Evolutionary conservation across 805 yeast species (phyloP).

Genomic region (Isabelozyma heimii): DNA sequence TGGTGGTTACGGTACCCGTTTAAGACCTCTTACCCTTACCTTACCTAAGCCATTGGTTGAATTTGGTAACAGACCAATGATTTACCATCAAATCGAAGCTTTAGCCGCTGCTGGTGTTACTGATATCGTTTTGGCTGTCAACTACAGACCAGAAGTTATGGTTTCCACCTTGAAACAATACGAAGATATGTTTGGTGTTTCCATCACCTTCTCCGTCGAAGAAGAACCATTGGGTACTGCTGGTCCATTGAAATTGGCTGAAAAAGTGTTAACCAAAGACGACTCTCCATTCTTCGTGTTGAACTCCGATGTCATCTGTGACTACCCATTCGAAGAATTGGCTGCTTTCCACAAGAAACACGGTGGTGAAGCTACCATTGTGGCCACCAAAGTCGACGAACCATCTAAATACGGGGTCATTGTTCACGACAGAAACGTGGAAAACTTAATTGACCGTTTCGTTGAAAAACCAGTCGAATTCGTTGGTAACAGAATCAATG

Average conservation of each 20-base stretch:
- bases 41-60: conserved; percentile 96
- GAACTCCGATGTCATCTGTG: conserved; percentile 98
- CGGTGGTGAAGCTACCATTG: conserved; percentile 98
- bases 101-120: conserved; percentile 98
- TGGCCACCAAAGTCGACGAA: conserved; percentile 99
- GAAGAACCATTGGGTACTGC: conserved; percentile 99
- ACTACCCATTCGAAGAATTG: conserved; percentile 93
- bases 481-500: conserved; percentile 99
- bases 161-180: conserved; percentile 90
- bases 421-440: conserved; percentile 92
- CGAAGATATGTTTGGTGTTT: conserved; percentile 92
- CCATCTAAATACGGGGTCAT: conserved; percentile 99
- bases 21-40: conserved; percentile 95
- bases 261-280: conserved; percentile 88
- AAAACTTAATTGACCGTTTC: conserved; percentile 95
- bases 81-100: conserved; percentile 97
- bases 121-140: conserved; percentile 96
- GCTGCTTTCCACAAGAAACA: conserved; percentile 91
- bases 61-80: conserved; percentile 99
- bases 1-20: conserved; percentile 99
- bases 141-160: conserved; percentile 99
- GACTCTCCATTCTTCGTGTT: conserved; percentile 95
- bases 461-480: conserved; percentile 99
- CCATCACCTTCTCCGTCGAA: conserved; percentile 95
- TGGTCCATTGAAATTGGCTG: conserved; percentile 98